Conservation (phyloP, 306 rosid species). For the Fragaria ananassa region DNA sequence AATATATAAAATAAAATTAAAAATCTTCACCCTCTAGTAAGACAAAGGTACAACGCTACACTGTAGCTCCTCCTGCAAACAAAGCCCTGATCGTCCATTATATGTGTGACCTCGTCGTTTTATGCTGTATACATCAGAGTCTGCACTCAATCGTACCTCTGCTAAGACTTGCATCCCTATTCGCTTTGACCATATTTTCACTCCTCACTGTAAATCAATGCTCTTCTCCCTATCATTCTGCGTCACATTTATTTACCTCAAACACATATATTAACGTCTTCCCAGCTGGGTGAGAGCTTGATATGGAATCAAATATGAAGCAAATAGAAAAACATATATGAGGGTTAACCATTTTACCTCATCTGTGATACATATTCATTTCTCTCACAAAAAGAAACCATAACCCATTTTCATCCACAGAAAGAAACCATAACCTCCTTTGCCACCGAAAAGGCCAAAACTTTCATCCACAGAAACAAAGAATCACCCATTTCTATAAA, state of each 20-base stretch:
- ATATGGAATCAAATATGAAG: neutral
- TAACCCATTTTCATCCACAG: slow-evolving; percentile 21
- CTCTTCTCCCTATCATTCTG: neutral
- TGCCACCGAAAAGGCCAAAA: neutral
- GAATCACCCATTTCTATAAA: slow-evolving; percentile 3
- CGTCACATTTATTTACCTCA: neutral
- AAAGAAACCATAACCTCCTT: slow-evolving; percentile 21
- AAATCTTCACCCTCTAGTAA: neutral
- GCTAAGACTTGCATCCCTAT: neutral
- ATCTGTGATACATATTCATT: slow-evolving; percentile 25
- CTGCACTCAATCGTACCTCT: neutral
- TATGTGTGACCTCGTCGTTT: neutral
- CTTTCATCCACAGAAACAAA: neutral
- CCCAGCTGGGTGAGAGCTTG: neutral
- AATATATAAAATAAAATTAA: no score
- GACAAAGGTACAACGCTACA: neutral
- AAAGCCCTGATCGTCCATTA: neutral
- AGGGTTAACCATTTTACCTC: slow-evolving; percentile 21
- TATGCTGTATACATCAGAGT: neutral
- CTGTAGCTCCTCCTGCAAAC: neutral
- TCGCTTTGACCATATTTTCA: neutral
- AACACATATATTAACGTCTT: neutral
- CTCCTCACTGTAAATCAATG: neutral
- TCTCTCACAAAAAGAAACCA: slow-evolving; percentile 37
- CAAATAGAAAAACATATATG: slow-evolving; percentile 7